phyloP scores from a whole-genome alignment of 345 rosid genomes.

The Odontarrhena argentea region DNA sequence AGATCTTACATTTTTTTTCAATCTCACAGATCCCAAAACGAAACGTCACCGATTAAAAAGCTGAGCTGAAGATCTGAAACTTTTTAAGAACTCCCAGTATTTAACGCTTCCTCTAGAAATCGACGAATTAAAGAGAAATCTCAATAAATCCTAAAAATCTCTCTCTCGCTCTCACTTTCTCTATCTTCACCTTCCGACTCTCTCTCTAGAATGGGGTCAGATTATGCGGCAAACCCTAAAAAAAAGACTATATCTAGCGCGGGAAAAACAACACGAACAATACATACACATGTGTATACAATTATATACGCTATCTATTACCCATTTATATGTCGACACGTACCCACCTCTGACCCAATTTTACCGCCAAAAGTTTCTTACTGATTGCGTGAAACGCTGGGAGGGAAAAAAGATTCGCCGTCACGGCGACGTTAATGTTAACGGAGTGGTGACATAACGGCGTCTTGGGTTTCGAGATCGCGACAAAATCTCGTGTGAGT shows the following conservation, averaged over 20 bases:
- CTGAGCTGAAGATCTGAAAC: constrained; percentile 29
- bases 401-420: constrained; percentile 42
- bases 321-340: constrained; percentile 24
- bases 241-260: constrained; percentile 41
- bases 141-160: constrained; percentile 26
- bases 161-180: neutral
- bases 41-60: constrained; percentile 20
- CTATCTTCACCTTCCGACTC: neutral
- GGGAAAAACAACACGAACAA: constrained; percentile 44
- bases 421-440: constrained; percentile 34
- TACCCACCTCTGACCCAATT: constrained; percentile 22
- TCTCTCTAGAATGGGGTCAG: constrained; percentile 27
- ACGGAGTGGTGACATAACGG: constrained; percentile 28
- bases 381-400: constrained; percentile 41
- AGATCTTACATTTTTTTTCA: constrained; percentile 27
- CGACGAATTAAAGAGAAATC: constrained; percentile 31
- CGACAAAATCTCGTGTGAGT: constrained; percentile 35
- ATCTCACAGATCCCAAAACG: constrained; percentile 36
- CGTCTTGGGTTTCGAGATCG: constrained; percentile 37
- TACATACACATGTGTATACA: constrained; percentile 40
- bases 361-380: constrained; percentile 46
- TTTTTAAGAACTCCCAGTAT: constrained; percentile 14
- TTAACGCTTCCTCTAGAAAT: constrained; percentile 4
- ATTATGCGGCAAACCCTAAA: constrained; percentile 45
- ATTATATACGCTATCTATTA: constrained; percentile 8